A percentile compares a stretch with the other conserved stretches of the same genome.
phyloP scores from a whole-genome alignment of 768 basidiomycete species.

The Trametes punicea region DNA sequence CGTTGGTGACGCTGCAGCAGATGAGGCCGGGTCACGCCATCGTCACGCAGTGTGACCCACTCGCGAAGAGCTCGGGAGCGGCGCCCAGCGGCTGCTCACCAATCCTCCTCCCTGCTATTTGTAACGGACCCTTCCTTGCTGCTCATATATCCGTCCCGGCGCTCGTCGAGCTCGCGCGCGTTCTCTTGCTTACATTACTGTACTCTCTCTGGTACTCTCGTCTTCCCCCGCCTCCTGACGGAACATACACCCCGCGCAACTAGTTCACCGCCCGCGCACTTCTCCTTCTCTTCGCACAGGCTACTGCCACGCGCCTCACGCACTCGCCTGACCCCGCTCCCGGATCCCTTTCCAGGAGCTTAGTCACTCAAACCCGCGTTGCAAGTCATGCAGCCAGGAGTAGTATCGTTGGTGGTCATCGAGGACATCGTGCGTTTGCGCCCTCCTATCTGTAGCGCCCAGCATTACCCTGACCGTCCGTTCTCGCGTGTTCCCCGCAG shows the following conservation, averaged over 20 bases:
- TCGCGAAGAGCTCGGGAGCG: neutral
- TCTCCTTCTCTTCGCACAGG: neutral
- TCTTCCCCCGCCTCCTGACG: neutral
- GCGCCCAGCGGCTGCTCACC: constrained; percentile 20
- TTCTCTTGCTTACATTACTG: constrained; percentile 11
- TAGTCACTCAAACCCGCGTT: neutral
- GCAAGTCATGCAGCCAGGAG: constrained; percentile 20
- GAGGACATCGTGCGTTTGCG: constrained; percentile 34
- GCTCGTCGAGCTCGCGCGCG: constrained; percentile 5
- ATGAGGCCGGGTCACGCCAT: constrained; percentile 15
- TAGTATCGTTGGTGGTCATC: constrained; percentile 29
- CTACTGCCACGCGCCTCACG: neutral
- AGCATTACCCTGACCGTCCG: neutral
- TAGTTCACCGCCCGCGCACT: neutral
- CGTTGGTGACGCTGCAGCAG: neutral
- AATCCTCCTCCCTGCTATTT: constrained; percentile 21
- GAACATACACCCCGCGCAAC: neutral
- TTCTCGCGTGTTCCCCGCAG: constrained; percentile 18
- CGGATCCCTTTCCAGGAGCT: neutral
- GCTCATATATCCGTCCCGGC: constrained; percentile 16
- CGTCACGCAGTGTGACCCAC: constrained; percentile 6
- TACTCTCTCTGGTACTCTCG: neutral
- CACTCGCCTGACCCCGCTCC: neutral
- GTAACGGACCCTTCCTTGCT: constrained; percentile 12
- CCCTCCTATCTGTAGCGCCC: neutral